Conservation (phyloP, 2,329 filamentous ascomycete genomes). For the Diaporthe caulivora region DNA sequence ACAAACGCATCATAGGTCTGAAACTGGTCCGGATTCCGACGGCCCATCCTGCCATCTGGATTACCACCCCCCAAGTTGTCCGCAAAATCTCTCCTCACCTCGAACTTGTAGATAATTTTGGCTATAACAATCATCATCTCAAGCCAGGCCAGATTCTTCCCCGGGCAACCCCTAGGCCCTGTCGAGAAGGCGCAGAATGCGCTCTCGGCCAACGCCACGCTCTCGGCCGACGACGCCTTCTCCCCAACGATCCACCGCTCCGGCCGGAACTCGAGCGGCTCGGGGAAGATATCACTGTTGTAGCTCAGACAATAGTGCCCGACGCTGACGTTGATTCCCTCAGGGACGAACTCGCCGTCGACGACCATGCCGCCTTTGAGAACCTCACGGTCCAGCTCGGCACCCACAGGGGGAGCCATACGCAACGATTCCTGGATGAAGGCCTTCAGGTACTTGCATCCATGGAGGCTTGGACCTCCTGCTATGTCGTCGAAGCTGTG, state of each 20-base stretch:
- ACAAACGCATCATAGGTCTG: conserved; percentile 37
- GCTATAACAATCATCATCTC: conserved; percentile 35
- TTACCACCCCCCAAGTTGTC: conserved; percentile 20
- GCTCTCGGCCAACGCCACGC: conserved; percentile 30
- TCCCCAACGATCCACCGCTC: conserved; percentile 35
- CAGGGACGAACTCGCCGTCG: conserved; percentile 32
- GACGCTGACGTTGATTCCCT: conserved; percentile 31
- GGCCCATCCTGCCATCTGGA: conserved; percentile 1
- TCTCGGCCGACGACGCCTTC: conserved; percentile 14
- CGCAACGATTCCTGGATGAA: conserved; percentile 48
- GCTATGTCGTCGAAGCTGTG: conserved; percentile 39
- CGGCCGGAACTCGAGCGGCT: conserved; percentile 25
- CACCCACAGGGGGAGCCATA: conserved; percentile 47
- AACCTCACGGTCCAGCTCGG: conserved; percentile 24
- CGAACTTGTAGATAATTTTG: conserved; percentile 27
- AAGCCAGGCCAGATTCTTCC: conserved; percentile 31
- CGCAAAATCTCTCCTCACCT: conserved; percentile 19
- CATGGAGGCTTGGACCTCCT: conserved; percentile 24
- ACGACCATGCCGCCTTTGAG: conserved; percentile 31
- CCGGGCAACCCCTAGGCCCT: conserved; percentile 21
- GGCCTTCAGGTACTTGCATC: conserved; percentile 43
- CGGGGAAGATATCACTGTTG: conserved; percentile 33
- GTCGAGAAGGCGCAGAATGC: conserved; percentile 31
- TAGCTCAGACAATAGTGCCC: conserved; percentile 34
- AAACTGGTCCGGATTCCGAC: conserved; percentile 33